A percentile compares a stretch with the other conserved stretches of the same genome.
These are phyloP conservation scores for Lactarius psammicola DNA, from an alignment of 768 basidiomycete genomes.

Conservation along the genomic window DNA sequence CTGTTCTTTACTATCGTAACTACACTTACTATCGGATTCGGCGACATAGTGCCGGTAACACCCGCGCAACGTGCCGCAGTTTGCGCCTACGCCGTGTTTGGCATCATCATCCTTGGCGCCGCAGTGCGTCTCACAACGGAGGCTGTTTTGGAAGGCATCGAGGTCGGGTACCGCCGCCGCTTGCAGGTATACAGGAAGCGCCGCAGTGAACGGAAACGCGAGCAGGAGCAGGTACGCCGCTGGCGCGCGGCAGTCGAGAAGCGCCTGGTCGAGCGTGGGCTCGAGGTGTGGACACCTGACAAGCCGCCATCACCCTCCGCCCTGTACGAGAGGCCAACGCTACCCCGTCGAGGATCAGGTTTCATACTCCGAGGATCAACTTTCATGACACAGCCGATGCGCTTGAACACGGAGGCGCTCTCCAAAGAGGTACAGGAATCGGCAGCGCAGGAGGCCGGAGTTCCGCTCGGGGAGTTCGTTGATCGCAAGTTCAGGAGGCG, in stretches of 20 bases:
- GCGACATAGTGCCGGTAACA: constrained; percentile 62
- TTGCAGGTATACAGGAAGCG: constrained; percentile 46
- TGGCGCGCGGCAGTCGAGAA: constrained; percentile 65
- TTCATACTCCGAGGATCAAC: constrained; percentile 26
- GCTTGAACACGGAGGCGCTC: constrained; percentile 63
- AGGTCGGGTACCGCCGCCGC: constrained; percentile 61
- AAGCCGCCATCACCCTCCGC: constrained; percentile 8
- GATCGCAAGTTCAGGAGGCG: constrained; percentile 26
- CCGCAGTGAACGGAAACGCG: constrained; percentile 43
- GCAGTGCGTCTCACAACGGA: constrained; percentile 40
- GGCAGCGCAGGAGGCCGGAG: constrained; percentile 67
- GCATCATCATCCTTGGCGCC: constrained; percentile 58
- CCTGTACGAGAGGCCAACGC: constrained; percentile 16
- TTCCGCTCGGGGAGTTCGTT: constrained; percentile 50
- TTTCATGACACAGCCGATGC: constrained; percentile 42
- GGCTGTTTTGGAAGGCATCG: constrained; percentile 68
- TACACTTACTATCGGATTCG: constrained; percentile 69
- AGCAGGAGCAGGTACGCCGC: constrained; percentile 47
- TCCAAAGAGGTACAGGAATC: constrained; percentile 53
- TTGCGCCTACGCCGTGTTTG: constrained; percentile 55
- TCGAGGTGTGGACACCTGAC: constrained; percentile 53
- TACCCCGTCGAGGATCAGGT: constrained; percentile 21
- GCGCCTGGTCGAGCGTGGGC: constrained; percentile 51
- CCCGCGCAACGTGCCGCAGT: constrained; percentile 57
- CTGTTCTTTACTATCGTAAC: constrained; percentile 77